phyloP scores from a whole-genome alignment of 176 grass and related monocot species.

The Ensete ventricosum region DNA sequence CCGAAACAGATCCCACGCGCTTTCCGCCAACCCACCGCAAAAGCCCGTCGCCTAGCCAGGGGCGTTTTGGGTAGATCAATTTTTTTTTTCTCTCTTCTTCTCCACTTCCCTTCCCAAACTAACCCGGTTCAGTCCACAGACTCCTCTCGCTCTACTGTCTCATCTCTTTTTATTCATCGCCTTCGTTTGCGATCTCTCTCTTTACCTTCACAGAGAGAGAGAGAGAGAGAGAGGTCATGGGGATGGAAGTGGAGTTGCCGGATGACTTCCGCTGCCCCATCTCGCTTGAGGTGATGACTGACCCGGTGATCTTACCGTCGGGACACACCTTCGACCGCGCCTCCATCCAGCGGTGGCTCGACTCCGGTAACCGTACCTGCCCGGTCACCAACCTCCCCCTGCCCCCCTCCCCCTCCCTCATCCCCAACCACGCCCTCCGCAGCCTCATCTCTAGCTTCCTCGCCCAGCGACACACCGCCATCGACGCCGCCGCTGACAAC shows the following conservation, averaged over 20 bases:
- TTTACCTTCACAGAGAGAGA: neutral
- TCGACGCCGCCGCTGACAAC: neutral
- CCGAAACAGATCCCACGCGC: neutral
- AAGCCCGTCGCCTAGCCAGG: neutral
- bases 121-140: too few species aligned
- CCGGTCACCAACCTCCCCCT: constrained; percentile 80
- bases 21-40: neutral
- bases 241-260: constrained; percentile 38
- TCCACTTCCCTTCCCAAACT: neutral
- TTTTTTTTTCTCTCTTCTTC: neutral
- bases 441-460: constrained; percentile 53
- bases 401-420: constrained; percentile 39
- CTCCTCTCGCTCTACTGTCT: too few species aligned
- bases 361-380: constrained; percentile 77
- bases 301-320: constrained; percentile 88
- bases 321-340: constrained; percentile 93
- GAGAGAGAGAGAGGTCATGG: neutral
- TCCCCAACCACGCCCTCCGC: constrained; percentile 85
- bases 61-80: neutral
- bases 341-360: constrained; percentile 93
- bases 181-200: neutral
- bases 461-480: constrained; percentile 8
- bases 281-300: constrained; percentile 92
- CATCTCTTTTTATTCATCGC: neutral
- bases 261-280: constrained; percentile 97